A percentile compares a stretch with the other conserved stretches of the same genome.
These are phyloP conservation scores for Coniochaeta prunicola DNA, from an alignment of 2,329 filamentous ascomycete species.

Conservation along the genomic window DNA sequence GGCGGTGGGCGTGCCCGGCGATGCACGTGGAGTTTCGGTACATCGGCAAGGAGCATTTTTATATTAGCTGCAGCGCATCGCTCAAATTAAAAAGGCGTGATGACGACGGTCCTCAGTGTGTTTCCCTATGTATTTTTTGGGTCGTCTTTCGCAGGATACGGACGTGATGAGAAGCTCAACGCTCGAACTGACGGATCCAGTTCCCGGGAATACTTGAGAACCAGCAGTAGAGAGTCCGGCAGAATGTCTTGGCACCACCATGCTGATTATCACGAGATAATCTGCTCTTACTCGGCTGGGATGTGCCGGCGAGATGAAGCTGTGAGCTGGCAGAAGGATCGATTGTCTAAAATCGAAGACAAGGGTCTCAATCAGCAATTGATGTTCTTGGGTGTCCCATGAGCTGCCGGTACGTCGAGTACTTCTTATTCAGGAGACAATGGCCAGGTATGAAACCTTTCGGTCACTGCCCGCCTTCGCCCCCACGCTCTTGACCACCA, in stretches of 20 bases:
- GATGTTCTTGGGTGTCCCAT: background rate
- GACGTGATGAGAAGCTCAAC: background rate
- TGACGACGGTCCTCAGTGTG: background rate
- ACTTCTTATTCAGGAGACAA: background rate
- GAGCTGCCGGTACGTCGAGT: background rate
- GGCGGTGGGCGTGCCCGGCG: background rate
- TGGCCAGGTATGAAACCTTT: background rate
- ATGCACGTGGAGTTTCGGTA: conserved; percentile 5
- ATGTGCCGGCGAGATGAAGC: background rate
- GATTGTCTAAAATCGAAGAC: background rate
- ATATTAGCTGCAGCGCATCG: background rate
- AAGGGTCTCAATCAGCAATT: background rate
- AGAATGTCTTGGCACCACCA: background rate
- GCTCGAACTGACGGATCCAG: background rate
- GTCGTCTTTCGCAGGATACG: background rate
- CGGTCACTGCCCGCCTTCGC: too few relatives aligned
- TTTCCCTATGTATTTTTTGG: too few relatives aligned
- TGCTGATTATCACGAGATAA: background rate
- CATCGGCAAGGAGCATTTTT: conserved; percentile 1
- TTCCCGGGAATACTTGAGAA: background rate
- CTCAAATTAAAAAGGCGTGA: background rate
- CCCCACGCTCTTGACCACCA: background rate
- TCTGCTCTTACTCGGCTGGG: background rate
- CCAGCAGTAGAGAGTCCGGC: background rate
- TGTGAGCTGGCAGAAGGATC: background rate